Evolutionary conservation across 2,329 filamentous ascomycete species (phyloP).

Genomic region (Alternaria sp.): DNA sequence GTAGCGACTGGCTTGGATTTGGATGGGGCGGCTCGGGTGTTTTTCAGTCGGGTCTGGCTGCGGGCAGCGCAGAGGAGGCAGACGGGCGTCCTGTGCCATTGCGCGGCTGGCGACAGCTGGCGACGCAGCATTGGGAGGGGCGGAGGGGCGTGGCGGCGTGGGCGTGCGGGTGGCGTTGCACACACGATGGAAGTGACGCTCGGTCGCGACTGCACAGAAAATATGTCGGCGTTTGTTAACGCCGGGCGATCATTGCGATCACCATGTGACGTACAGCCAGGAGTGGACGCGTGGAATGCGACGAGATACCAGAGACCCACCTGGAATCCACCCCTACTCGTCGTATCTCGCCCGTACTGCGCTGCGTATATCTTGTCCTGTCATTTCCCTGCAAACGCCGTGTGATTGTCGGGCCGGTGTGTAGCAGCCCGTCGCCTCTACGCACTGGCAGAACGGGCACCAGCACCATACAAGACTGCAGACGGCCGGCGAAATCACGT

Average conservation of each 20-base stretch:
- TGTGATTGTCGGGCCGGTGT: not conserved
- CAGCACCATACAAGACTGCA: not conserved
- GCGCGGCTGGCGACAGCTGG: constrained; percentile 25
- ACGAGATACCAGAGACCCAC: not conserved
- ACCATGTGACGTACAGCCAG: constrained; percentile 4
- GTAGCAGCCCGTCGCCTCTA: not conserved
- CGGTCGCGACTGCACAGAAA: constrained; percentile 13
- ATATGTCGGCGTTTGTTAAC: constrained; percentile 15
- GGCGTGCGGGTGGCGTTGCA: constrained; percentile 1
- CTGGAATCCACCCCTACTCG: not conserved
- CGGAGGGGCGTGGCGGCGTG: not conserved
- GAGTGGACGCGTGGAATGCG: constrained; percentile 1
- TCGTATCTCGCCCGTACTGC: not conserved
- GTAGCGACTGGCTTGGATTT: constrained; percentile 5
- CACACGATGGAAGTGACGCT: constrained; percentile 8
- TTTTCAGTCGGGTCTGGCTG: constrained; percentile 7
- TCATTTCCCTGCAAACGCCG: constrained; percentile 1
- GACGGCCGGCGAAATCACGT: not conserved
- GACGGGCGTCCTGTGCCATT: constrained; percentile 20
- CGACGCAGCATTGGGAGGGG: constrained; percentile 36
- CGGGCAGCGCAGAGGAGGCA: constrained; percentile 31
- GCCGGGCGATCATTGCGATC: constrained; percentile 5
- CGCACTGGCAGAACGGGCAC: not conserved
- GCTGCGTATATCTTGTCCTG: not conserved
- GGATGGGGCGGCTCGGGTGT: constrained; percentile 25